Evolutionary conservation across 2,329 filamentous ascomycete species (phyloP), one percentile per base, ranked within the genome.

Genomic region (Arthrobotrys megalospora): DNA sequence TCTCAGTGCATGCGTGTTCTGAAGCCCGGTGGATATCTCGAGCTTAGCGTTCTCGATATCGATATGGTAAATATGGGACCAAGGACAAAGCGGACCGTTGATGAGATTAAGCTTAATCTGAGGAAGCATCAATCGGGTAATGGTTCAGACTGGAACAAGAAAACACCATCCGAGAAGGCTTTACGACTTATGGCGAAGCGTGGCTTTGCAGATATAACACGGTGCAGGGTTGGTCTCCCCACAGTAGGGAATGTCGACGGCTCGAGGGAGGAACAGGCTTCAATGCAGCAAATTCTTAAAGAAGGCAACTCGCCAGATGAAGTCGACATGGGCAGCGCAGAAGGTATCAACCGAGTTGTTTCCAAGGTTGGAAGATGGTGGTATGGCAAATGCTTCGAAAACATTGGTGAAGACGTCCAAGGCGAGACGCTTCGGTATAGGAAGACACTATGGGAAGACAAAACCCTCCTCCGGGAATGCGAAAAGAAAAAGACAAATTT

Each of bases 301-400:
- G 73, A 77, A 52, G 73, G 73, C 21, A 77, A 77, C 28, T 82
- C 83, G 4, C 85, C 83, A 2, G 84, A 85, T 24, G 84, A 85
- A 28, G 82, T 82, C 5, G 85, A 86, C 45, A 80, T 85, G 12
- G 53, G 73, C 11, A 77, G 73, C 85, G 63, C 79, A 81, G 93
- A 94, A 82, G 91, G 90, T 80, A 97, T 98, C 82, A 93, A 93
- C 12, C 94, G 93, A 82, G 97, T 97, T 88, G 94, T 98, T 21
- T 92, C 94, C 14, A 91, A 91, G 80, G 95, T 98, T 10, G 95
- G 94, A 1, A 89, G 96, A 50, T 98, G 95, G 93, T 99, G 96
- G 96, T 98, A 97, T 85, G 92, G 90, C 8, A 90, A 92, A 65
- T 97, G 95, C 86, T 98, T 97, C 83, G 95, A 97, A 85, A 89